Evolutionary conservation across 2,329 filamentous ascomycete species (phyloP), one percentile per base, ranked within the genome.

Genomic region (Xylaria sp.): DNA sequence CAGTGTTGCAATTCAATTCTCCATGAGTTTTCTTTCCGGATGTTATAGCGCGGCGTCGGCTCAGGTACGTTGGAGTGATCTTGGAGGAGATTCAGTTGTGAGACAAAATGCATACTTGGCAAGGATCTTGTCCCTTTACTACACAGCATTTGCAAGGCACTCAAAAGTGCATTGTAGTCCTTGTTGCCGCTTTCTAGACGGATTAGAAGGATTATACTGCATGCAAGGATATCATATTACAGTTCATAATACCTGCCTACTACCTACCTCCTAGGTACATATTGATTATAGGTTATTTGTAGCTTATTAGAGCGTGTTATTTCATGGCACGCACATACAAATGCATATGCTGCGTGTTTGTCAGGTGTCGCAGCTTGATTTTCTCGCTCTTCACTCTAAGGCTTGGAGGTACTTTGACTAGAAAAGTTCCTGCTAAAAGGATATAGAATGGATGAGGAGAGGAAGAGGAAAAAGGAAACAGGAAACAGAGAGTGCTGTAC

Each of bases 31-130:
- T 59, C 72, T 74, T 74, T 69, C 73, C 71, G 74, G 73, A 75
- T 77, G 70, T 76, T 76, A 74, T 73, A 77, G 75, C 75, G 75
- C 72, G 75, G 75, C 75, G 75, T 75, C 74, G 75, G 74, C 72
- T 76, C 71, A 69, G 74, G 74, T 73, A 72, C 68, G 68, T 72
- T 75, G 71, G 64, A 69, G 67, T 73, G 69, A 70, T 73, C 67
- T 74, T 75, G 72, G 67, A 71, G 69, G 59, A 71, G 68, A 67
- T 65, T 70, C 63, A 65, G 66, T 70, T 70, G 73, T 69, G 73
- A 73, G 62, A 73, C 68, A 73, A 73, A 71, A 73, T 70, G 71
- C 74, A 73, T 72, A 74, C 68, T 72, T 74, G 69, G 63, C 69
- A 63, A 69, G 71, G 68, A 68, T 56, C 39, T 69, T 42, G 58